Conservation (phyloP, 2,329 filamentous ascomycete species). For the Didymella arachidicola region DNA sequence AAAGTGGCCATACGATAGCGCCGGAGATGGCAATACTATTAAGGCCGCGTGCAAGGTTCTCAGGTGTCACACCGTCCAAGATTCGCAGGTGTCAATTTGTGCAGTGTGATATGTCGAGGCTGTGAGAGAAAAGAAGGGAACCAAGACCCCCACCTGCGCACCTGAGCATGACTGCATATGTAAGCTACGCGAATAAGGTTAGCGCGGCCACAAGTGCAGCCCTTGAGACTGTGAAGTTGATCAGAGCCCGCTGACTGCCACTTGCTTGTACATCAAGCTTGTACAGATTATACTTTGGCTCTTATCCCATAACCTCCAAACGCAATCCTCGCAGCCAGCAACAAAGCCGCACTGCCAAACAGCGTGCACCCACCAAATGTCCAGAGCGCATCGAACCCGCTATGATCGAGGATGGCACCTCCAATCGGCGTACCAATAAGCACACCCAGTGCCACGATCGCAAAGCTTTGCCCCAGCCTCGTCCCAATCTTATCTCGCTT, state of each 20-base stretch:
- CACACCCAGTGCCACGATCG: conserved; percentile 59
- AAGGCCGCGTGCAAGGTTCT: no score
- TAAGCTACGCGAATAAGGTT: background rate
- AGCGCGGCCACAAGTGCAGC: background rate
- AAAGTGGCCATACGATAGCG: no score
- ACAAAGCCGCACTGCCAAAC: conserved; percentile 29
- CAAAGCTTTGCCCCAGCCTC: conserved; percentile 65
- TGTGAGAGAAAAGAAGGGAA: background rate
- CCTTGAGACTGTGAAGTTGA: no score
- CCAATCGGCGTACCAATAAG: conserved; percentile 65
- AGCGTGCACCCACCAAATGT: conserved; percentile 52
- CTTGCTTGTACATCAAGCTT: no score
- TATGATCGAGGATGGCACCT: conserved; percentile 60
- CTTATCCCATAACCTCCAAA: conserved; percentile 39
- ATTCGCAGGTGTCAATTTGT: background rate
- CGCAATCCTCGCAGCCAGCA: conserved; percentile 32
- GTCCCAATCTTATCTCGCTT: conserved; percentile 58
- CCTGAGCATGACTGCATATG: background rate
- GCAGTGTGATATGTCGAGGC: background rate
- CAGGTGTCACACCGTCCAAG: no score
- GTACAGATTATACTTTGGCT: conserved; percentile 34
- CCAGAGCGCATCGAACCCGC: conserved; percentile 56
- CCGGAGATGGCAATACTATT: no score
- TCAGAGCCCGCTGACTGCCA: background rate
- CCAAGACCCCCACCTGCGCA: background rate